Evolutionary conservation across 805 yeast genomes (phyloP).

Genomic region (Saccharomycopsis sp.): DNA sequence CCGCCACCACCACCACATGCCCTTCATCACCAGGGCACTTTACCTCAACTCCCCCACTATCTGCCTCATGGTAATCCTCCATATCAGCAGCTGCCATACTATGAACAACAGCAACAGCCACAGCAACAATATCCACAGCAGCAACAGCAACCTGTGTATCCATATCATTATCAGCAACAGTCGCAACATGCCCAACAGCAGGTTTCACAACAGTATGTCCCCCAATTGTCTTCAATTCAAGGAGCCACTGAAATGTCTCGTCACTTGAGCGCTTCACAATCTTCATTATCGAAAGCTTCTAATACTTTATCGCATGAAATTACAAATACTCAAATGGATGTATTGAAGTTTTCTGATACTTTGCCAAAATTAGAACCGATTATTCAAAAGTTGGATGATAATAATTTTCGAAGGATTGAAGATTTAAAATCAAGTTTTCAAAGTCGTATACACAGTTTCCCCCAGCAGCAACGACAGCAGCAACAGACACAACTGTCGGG

Average conservation of each 20-base stretch:
- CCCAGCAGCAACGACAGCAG: not conserved
- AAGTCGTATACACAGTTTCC: not conserved
- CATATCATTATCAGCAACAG: slow-evolving; percentile 1
- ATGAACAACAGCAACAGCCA: slow-evolving; percentile 20
- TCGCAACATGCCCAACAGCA: slow-evolving; percentile 8
- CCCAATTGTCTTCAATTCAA: not conserved
- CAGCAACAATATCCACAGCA: slow-evolving; percentile 19
- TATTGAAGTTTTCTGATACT: slow-evolving; percentile 24
- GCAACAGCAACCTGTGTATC: not conserved
- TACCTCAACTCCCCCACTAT: slow-evolving; percentile 12
- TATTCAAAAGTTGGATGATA: not conserved
- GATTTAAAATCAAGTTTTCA: not conserved
- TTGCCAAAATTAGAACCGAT: slow-evolving; percentile 26
- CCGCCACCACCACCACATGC: slow-evolving; percentile 23
- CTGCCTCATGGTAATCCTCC: slow-evolving; percentile 3
- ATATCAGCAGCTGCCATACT: slow-evolving; percentile 12
- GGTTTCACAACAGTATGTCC: too few species aligned
- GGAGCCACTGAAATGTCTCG: slow-evolving; percentile 1
- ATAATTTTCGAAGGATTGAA: slow-evolving; percentile 2
- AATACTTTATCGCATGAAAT: slow-evolving; percentile 14
- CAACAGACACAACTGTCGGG: not conserved
- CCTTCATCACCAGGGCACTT: slow-evolving; percentile 12
- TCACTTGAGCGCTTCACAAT: not conserved
- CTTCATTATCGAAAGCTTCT: not conserved
- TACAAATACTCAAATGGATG: slow-evolving; percentile 23